phyloP scores from a whole-genome alignment of 345 rosid genomes.

The Pistacia integerrima region DNA sequence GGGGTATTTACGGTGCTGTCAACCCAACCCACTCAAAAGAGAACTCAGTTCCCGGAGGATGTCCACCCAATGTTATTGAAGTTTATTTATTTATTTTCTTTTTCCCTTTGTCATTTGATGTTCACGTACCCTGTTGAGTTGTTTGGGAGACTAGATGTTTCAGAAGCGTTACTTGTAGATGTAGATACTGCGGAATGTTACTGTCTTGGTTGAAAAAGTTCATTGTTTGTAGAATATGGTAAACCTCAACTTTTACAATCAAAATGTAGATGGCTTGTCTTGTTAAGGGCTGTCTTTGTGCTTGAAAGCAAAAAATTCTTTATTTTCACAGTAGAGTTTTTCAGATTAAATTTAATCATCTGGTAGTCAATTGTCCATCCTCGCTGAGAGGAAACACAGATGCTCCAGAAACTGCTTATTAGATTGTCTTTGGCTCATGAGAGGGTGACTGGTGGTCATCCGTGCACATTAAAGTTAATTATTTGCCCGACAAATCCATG shows the following conservation, averaged over 20 bases:
- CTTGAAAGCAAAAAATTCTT: slow-evolving; percentile 1
- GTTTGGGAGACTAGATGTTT: slow-evolving; percentile 24
- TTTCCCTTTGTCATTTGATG: slow-evolving; percentile 14
- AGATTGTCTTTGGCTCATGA: neutral
- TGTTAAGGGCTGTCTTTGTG: slow-evolving; percentile 20
- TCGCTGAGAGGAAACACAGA: neutral
- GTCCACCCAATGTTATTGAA: slow-evolving; percentile 21
- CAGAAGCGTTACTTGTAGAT: slow-evolving; percentile 60
- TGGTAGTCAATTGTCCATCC: neutral
- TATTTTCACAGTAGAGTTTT: neutral
- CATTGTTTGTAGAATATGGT: slow-evolving; percentile 25
- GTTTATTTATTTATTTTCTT: slow-evolving; percentile 10
- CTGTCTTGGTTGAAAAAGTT: slow-evolving; percentile 22
- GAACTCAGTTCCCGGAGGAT: slow-evolving; percentile 32
- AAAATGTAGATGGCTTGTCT: slow-evolving; percentile 27
- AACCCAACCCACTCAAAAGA: slow-evolving; percentile 22
- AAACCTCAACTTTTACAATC: slow-evolving; percentile 18
- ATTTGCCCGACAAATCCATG: slow-evolving; percentile 18
- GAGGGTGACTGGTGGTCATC: neutral
- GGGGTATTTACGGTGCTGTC: slow-evolving; percentile 20
- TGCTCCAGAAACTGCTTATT: neutral
- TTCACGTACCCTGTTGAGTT: slow-evolving; percentile 19
- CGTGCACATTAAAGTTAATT: neutral
- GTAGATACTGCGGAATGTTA: slow-evolving; percentile 53
- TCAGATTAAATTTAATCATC: neutral